phyloP scores from a whole-genome alignment of 208 protist genomes.

The Wallacemonas sp. region DNA sequence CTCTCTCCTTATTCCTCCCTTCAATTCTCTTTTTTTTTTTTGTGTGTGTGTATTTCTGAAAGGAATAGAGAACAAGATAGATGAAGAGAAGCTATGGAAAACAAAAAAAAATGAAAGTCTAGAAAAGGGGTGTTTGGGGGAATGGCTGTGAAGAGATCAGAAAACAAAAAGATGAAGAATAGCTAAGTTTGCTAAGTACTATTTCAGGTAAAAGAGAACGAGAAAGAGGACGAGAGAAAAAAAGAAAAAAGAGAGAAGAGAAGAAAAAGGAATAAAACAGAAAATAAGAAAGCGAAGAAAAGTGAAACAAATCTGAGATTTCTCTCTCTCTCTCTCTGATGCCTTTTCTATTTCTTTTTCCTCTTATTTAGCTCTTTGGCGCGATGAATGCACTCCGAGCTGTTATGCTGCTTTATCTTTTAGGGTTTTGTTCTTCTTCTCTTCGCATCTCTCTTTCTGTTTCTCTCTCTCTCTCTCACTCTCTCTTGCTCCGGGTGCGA shows the following conservation, averaged over 20 bases:
- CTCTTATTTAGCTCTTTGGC: constrained; percentile 5
- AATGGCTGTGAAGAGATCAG: background rate
- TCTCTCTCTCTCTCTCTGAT: background rate
- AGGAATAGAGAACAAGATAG: too few species aligned
- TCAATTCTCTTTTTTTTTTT: too few species aligned
- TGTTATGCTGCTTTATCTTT: too few species aligned
- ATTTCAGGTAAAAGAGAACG: background rate
- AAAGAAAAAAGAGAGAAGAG: background rate
- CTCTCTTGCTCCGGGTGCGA: too few species aligned
- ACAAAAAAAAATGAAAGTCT: too few species aligned
- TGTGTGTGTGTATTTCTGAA: too few species aligned
- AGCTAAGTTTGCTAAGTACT: background rate
- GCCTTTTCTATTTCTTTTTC: constrained; percentile 5
- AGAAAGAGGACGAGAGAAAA: constrained; percentile 11
- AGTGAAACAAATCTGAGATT: background rate
- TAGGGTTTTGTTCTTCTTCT: background rate
- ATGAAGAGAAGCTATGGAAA: too few species aligned
- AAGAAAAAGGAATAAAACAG: background rate
- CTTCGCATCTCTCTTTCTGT: constrained; percentile 3
- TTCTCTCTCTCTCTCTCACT: constrained; percentile 6
- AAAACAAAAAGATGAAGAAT: constrained; percentile 1
- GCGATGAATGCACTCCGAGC: too few species aligned
- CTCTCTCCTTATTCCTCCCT: too few species aligned
- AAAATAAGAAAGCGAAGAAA: background rate
- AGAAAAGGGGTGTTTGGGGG: too few species aligned